Evolutionary conservation across 495 filamentous ascomycete genomes (phyloP).

Genomic region (Aspergillus carlsbadensis): DNA sequence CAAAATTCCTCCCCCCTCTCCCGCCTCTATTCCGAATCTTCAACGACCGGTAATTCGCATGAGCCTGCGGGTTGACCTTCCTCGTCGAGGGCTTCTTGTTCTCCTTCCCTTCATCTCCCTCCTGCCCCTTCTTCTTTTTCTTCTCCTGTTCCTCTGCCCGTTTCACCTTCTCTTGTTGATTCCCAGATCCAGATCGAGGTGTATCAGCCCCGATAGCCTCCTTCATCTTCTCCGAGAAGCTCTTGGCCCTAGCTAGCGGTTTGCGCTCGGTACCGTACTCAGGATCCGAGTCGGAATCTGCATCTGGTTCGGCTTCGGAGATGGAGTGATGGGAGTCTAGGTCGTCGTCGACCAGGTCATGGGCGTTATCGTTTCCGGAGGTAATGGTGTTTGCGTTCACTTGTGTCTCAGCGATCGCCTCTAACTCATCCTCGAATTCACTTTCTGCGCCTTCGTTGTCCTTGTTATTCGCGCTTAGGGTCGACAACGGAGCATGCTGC

Average conservation of each 20-base stretch:
- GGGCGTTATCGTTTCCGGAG: constrained; percentile 23
- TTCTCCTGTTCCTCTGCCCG: constrained; percentile 28
- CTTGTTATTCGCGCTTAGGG: constrained; percentile 1
- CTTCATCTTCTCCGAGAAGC: constrained; percentile 46
- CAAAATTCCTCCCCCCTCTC: constrained; percentile 39
- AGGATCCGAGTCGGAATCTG: constrained; percentile 29
- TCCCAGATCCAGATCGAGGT: not conserved
- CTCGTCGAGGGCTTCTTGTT: constrained; percentile 54
- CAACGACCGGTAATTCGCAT: constrained; percentile 79
- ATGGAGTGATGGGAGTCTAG: constrained; percentile 32
- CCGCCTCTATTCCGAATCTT: constrained; percentile 66
- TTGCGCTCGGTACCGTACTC: constrained; percentile 32
- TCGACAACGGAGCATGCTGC: not conserved
- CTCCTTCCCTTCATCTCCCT: constrained; percentile 21
- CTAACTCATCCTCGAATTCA: constrained; percentile 32
- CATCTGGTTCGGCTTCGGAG: constrained; percentile 35
- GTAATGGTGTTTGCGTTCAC: not conserved
- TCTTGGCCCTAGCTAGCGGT: constrained; percentile 29
- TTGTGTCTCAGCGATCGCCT: constrained; percentile 32
- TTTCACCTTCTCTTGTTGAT: constrained; percentile 11
- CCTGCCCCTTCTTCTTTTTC: constrained; percentile 28
- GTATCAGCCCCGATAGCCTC: constrained; percentile 36
- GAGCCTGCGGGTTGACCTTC: constrained; percentile 71
- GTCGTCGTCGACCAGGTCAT: not conserved
- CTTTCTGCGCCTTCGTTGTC: constrained; percentile 23